Conservation (phyloP, 371 early-diverging fungal genomes). For the Actinomortierella ambigua region DNA sequence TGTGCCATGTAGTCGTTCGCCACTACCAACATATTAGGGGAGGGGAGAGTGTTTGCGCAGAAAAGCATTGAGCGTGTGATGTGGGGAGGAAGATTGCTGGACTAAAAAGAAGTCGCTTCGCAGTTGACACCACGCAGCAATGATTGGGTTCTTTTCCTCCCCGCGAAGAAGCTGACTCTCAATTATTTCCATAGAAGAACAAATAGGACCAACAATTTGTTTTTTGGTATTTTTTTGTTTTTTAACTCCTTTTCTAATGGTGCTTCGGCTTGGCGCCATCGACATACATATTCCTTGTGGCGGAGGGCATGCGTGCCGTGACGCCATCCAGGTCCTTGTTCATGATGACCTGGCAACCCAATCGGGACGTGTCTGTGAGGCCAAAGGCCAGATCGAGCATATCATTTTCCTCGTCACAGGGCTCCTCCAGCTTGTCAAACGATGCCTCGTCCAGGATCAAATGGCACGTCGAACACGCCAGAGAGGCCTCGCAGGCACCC, state of each 20-base stretch:
- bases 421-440: slow-evolving; percentile 90
- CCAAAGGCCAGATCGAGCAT: slow-evolving; percentile 99
- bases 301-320: slow-evolving; percentile 91
- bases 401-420: slow-evolving; percentile 99
- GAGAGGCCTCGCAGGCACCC: slow-evolving; percentile 98
- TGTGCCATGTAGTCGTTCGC: too few relatives aligned
- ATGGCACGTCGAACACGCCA: slow-evolving; percentile 98
- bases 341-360: slow-evolving; percentile 97
- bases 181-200: neutral
- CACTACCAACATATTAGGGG: too few relatives aligned
- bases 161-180: too few relatives aligned
- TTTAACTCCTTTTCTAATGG: slow-evolving; percentile 8
- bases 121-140: too few relatives aligned
- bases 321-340: slow-evolving; percentile 85
- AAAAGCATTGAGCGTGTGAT: too few relatives aligned
- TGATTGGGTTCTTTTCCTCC: too few relatives aligned
- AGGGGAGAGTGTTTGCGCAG: too few relatives aligned
- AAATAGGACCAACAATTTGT: neutral
- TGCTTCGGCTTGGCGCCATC: slow-evolving; percentile 72
- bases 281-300: slow-evolving; percentile 96
- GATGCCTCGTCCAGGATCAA: slow-evolving; percentile 89
- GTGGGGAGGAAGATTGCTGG: too few relatives aligned
- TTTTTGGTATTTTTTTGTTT: too few relatives aligned
- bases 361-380: slow-evolving; percentile 94
- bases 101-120: too few relatives aligned